Percentiles rank a stretch among this genome's conserved stretches.
Conservation (phyloP, 352 stramenopile species). For the Aphanomyces astaci region DNA sequence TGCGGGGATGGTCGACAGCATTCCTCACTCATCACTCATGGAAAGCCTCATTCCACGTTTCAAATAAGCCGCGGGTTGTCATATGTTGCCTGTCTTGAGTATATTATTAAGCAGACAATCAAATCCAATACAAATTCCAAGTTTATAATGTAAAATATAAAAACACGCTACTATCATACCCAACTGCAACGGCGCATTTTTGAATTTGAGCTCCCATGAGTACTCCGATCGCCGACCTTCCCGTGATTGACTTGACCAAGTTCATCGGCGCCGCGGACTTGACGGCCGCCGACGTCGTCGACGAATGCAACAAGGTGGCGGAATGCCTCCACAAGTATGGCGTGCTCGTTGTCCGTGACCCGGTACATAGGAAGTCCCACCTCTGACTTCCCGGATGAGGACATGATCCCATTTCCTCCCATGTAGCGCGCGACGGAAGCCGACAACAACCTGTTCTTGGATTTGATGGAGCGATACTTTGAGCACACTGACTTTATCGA, state of each 20-base stretch:
- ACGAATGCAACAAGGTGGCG: slow-evolving; percentile 66
- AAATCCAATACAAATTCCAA: slow-evolving; percentile 24
- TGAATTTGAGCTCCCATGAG: neutral
- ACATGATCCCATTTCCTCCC: no score
- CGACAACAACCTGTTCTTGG: slow-evolving; percentile 82
- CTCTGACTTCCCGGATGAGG: no score
- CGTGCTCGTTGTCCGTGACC: slow-evolving; percentile 72
- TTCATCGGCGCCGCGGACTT: slow-evolving; percentile 63
- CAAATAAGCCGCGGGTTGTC: no score
- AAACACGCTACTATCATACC: neutral
- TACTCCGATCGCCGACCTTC: slow-evolving; percentile 30
- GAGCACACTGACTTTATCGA: slow-evolving; percentile 75
- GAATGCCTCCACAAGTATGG: slow-evolving; percentile 81
- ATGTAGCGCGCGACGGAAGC: slow-evolving; percentile 46
- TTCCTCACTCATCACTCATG: no score
- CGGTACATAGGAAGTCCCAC: no score
- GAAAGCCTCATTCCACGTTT: no score
- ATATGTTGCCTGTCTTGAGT: no score
- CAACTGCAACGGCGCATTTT: neutral
- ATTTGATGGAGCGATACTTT: slow-evolving; percentile 93
- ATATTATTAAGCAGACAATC: slow-evolving; percentile 23
- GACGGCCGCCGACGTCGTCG: slow-evolving; percentile 24
- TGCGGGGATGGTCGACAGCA: no score
- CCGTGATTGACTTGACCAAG: slow-evolving; percentile 71
- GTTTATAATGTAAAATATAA: slow-evolving; percentile 37